phyloP scores from a whole-genome alignment of 2,329 filamentous ascomycete species.

The Tolypocladium tropicale region DNA sequence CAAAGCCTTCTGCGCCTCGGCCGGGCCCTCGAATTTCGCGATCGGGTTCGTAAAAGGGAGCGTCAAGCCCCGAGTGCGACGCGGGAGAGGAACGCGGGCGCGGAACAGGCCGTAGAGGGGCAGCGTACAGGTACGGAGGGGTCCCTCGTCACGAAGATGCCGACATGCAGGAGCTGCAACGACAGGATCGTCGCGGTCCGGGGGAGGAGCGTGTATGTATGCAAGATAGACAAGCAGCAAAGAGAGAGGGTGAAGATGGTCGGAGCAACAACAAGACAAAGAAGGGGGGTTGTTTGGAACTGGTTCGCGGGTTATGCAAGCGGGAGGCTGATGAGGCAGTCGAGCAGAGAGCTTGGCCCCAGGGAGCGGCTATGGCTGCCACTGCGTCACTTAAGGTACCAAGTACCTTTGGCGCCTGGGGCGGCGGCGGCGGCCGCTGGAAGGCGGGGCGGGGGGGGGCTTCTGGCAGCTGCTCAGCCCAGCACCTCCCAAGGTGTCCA shows the following conservation, averaged over 20 bases:
- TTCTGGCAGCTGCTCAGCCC: not conserved
- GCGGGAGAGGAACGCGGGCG: not conserved
- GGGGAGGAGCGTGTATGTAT: not conserved
- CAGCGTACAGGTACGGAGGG: conserved; percentile 1
- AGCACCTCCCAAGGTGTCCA: not conserved
- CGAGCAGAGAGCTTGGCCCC: not conserved
- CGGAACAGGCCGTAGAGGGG: no score
- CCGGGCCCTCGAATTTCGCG: not conserved
- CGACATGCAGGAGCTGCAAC: not conserved
- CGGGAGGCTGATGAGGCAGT: not conserved
- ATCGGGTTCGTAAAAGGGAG: conserved; percentile 7
- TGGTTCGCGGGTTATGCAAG: not conserved
- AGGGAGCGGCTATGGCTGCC: not conserved
- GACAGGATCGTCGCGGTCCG: not conserved
- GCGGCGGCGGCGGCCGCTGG: not conserved
- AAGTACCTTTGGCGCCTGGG: not conserved
- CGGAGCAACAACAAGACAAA: not conserved
- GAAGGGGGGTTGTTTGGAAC: not conserved
- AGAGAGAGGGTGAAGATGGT: not conserved
- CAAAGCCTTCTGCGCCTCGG: not conserved
- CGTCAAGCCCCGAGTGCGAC: conserved; percentile 1
- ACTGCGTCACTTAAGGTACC: no score
- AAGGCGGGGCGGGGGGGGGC: not conserved
- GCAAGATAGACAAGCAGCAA: not conserved
- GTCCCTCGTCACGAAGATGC: conserved; percentile 1